These are phyloP conservation scores for Boletus reticuloceps DNA, from an alignment of 768 basidiomycete genomes.

Conservation along the genomic window DNA sequence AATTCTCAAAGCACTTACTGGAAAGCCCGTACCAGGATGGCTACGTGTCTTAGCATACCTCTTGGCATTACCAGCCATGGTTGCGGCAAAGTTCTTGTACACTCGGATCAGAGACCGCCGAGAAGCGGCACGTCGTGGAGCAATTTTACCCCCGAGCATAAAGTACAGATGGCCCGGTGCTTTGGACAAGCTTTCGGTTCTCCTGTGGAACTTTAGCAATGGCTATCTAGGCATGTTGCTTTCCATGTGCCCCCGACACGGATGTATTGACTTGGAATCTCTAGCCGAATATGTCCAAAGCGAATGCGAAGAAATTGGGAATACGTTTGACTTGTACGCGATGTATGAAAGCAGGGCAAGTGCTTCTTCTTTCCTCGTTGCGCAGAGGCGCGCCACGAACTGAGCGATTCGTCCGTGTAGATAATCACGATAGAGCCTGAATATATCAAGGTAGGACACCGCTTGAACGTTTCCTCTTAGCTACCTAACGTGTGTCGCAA, in stretches of 20 bases:
- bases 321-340: too few relatives aligned
- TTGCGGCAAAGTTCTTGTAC: constrained; percentile 2
- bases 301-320: too few relatives aligned
- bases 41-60: constrained; percentile 16
- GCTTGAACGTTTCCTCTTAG: background rate
- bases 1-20: constrained; percentile 6
- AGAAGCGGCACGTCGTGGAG: constrained; percentile 19
- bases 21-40: constrained; percentile 8
- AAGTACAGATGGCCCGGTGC: background rate
- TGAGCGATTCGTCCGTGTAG: too few relatives aligned
- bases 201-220: background rate
- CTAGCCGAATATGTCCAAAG: too few relatives aligned
- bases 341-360: too few relatives aligned
- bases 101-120: constrained; percentile 38
- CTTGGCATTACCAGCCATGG: constrained; percentile 22
- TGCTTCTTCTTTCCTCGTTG: too few relatives aligned
- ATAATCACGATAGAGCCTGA: too few relatives aligned
- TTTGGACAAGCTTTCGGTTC: background rate
- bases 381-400: too few relatives aligned
- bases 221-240: too few relatives aligned
- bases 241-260: background rate
- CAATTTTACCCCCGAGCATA: background rate
- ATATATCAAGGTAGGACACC: too few relatives aligned
- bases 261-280: too few relatives aligned
- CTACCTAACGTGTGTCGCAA: background rate